A percentile compares a stretch with the other conserved stretches of the same genome.
These are phyloP conservation scores for Enteropsectra breve DNA, from an alignment of 371 early-diverging fungal species.

Conservation along the genomic window DNA sequence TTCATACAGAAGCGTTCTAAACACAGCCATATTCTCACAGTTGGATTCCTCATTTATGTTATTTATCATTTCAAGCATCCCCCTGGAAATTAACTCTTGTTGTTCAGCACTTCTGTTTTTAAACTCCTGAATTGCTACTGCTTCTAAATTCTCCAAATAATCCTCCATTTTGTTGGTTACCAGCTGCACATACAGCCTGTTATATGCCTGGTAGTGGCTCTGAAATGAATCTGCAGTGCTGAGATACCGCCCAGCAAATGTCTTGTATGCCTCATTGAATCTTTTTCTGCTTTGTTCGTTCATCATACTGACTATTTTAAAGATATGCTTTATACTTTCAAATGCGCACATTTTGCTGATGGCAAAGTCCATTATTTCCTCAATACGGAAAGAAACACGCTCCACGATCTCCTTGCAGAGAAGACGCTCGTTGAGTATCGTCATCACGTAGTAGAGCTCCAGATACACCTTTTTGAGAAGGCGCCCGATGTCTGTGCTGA, in stretches of 20 bases:
- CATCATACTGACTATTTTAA: neutral
- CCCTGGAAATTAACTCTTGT: neutral
- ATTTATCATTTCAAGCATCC: too few relatives aligned
- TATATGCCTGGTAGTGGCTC: neutral
- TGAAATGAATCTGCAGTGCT: neutral
- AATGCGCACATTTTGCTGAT: neutral
- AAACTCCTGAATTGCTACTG: neutral
- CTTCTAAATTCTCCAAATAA: neutral
- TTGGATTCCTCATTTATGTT: too few relatives aligned
- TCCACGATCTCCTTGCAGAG: neutral
- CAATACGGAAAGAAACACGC: neutral
- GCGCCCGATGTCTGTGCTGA: slow-evolving; percentile 13
- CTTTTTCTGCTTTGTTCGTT: neutral
- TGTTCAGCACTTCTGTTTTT: neutral
- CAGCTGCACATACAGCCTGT: neutral
- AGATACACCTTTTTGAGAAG: slow-evolving; percentile 25
- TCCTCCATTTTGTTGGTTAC: neutral
- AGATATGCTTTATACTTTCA: slow-evolving; percentile 3
- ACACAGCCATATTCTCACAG: too few relatives aligned
- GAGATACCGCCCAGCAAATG: neutral
- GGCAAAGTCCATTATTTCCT: neutral
- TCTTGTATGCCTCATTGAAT: slow-evolving; percentile 9
- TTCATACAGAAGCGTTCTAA: too few relatives aligned
- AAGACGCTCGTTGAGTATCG: neutral
- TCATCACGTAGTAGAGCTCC: slow-evolving; percentile 23